Conservation (phyloP, 2,329 filamentous ascomycete species). For the Cladophialophora carrionii region DNA sequence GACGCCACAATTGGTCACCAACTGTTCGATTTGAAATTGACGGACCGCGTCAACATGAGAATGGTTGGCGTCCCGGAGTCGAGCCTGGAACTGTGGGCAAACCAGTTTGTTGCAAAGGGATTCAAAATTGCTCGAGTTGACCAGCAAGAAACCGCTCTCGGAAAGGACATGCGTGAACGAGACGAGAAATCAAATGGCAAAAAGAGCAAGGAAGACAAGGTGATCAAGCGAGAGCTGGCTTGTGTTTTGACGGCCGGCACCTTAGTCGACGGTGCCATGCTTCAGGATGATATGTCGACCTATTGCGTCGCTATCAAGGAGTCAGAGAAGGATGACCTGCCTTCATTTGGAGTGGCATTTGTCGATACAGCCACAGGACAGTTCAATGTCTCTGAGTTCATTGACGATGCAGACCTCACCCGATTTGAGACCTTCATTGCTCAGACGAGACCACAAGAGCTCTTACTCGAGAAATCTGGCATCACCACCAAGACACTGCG, state of each 20-base stretch:
- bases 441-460: slow-evolving; percentile 83
- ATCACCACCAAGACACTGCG: slow-evolving; percentile 87
- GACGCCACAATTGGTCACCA: slow-evolving; percentile 96
- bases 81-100: slow-evolving; percentile 94
- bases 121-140: slow-evolving; percentile 97
- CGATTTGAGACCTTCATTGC: slow-evolving; percentile 97
- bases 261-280: slow-evolving; percentile 92
- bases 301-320: slow-evolving; percentile 96
- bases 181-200: slow-evolving; percentile 56
- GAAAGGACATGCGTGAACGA: slow-evolving; percentile 98
- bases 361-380: slow-evolving; percentile 95
- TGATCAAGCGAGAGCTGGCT: slow-evolving; percentile 87
- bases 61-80: slow-evolving; percentile 98
- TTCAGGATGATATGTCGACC: slow-evolving; percentile 96
- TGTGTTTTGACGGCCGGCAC: slow-evolving; percentile 91
- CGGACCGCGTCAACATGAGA: slow-evolving; percentile 97
- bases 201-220: slow-evolving; percentile 76
- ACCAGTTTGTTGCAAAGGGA: slow-evolving; percentile 96
- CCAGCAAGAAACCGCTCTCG: slow-evolving; percentile 92
- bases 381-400: slow-evolving; percentile 89
- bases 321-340: slow-evolving; percentile 67
- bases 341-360: slow-evolving; percentile 88
- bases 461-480: slow-evolving; percentile 83
- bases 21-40: slow-evolving; percentile 95
- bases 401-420: slow-evolving; percentile 89